phyloP scores from a whole-genome alignment of 1,284 basidiomycete genomes.

The Gomphus sp. region DNA sequence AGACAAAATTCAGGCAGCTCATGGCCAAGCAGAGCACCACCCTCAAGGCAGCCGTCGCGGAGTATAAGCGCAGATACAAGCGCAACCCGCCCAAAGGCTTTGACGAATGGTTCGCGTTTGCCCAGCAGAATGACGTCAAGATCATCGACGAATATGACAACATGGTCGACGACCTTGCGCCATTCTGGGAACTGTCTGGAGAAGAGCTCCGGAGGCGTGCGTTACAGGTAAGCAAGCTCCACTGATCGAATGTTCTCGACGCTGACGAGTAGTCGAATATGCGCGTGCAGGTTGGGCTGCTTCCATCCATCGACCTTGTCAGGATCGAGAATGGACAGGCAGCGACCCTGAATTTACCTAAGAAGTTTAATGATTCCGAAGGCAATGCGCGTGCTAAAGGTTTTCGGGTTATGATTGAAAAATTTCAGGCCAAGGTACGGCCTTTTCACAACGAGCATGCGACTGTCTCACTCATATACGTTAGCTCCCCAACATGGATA shows the following conservation, averaged over 20 bases:
- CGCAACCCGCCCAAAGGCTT: constrained; percentile 81
- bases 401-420: constrained; percentile 64
- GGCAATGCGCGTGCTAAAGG: constrained; percentile 71
- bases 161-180: constrained; percentile 68
- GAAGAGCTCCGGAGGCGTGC: constrained; percentile 65
- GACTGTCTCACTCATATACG: constrained; percentile 3
- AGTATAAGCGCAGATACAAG: constrained; percentile 72
- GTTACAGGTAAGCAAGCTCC: no score
- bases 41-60: constrained; percentile 60
- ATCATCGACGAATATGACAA: constrained; percentile 90
- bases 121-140: constrained; percentile 58
- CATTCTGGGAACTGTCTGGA: constrained; percentile 71
- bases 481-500: constrained; percentile 83
- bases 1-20: constrained; percentile 54
- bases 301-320: constrained; percentile 78
- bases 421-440: constrained; percentile 55
- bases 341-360: constrained; percentile 46
- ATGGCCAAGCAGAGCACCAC: constrained; percentile 69
- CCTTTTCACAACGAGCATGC: not conserved
- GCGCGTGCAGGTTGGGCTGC: constrained; percentile 52
- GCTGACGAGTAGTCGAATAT: constrained; percentile 4
- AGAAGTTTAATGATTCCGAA: constrained; percentile 45
- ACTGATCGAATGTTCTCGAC: no score
- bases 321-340: constrained; percentile 57
- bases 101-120: constrained; percentile 84